A percentile compares a stretch with the other conserved stretches of the same genome.
phyloP scores from a whole-genome alignment of 768 basidiomycete species.

The Chiua virens region DNA sequence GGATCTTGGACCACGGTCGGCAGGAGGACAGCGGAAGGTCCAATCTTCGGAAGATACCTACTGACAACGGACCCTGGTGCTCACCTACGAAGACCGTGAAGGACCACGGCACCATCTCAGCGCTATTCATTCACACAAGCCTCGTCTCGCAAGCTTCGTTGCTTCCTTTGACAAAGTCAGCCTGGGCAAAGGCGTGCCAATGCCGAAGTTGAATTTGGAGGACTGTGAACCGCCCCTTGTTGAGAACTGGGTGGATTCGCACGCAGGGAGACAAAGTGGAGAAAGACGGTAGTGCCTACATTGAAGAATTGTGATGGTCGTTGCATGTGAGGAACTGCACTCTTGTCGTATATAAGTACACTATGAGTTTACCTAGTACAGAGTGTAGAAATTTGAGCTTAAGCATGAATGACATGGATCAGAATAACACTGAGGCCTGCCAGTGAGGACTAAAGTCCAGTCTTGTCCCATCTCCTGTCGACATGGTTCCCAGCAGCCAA shows the following conservation, averaged over 20 bases:
- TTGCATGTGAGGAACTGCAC: too few relatives aligned
- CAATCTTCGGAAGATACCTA: neutral
- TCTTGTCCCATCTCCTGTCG: too few relatives aligned
- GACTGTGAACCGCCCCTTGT: slow-evolving; percentile 7
- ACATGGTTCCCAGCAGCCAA: too few relatives aligned
- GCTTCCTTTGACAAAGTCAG: slow-evolving; percentile 17
- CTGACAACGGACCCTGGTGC: neutral
- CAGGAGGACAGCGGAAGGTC: neutral
- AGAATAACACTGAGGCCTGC: too few relatives aligned
- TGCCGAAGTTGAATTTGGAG: slow-evolving; percentile 9
- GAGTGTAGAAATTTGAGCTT: too few relatives aligned
- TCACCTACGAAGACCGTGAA: neutral
- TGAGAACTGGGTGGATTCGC: slow-evolving; percentile 32
- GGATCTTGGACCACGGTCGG: neutral
- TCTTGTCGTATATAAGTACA: too few relatives aligned
- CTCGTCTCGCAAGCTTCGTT: slow-evolving; percentile 23
- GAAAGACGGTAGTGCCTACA: slow-evolving; percentile 25
- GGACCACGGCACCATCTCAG: neutral
- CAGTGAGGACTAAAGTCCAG: too few relatives aligned
- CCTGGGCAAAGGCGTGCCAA: slow-evolving; percentile 1
- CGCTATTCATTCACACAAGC: neutral
- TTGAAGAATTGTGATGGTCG: neutral
- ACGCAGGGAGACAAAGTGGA: slow-evolving; percentile 14
- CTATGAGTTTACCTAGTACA: too few relatives aligned
- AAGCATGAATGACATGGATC: too few relatives aligned